Conservation (phyloP, 805 yeast genomes). For the Candida nanaspora region DNA sequence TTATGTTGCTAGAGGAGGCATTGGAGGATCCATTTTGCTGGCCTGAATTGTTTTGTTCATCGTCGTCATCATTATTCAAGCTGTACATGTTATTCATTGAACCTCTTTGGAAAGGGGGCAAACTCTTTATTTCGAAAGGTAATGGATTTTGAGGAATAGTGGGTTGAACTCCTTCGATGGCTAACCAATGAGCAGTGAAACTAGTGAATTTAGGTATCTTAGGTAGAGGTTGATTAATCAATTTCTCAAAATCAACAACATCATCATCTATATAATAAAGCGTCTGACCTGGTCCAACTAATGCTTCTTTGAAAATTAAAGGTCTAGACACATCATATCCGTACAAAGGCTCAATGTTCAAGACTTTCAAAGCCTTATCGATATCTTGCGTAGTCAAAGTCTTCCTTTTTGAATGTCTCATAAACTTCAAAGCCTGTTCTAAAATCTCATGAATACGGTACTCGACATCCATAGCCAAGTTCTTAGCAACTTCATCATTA, state of each 20-base stretch:
- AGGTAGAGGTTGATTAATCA: slow-evolving; percentile 91
- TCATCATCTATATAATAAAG: slow-evolving; percentile 86
- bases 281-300: slow-evolving; percentile 88
- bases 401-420: slow-evolving; percentile 88
- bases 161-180: slow-evolving; percentile 98
- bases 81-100: slow-evolving; percentile 61
- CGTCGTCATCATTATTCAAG: slow-evolving; percentile 39
- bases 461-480: slow-evolving; percentile 98
- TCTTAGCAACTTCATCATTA: slow-evolving; percentile 89
- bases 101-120: slow-evolving; percentile 78
- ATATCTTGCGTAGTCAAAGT: slow-evolving; percentile 77
- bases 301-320: slow-evolving; percentile 75
- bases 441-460: slow-evolving; percentile 91
- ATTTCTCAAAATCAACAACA: slow-evolving; percentile 88
- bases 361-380: slow-evolving; percentile 69
- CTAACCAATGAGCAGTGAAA: slow-evolving; percentile 95
- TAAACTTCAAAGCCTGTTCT: slow-evolving; percentile 93
- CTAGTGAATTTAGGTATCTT: slow-evolving; percentile 89
- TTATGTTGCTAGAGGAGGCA: background rate
- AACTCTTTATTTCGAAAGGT: slow-evolving; percentile 64
- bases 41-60: background rate
- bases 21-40: slow-evolving; percentile 15
- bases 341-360: slow-evolving; percentile 91
- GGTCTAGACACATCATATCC: slow-evolving; percentile 75
- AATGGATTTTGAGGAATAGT: slow-evolving; percentile 95